Evolutionary conservation across 768 basidiomycete species (phyloP).

Genomic region (Rhodotorula graminis): DNA sequence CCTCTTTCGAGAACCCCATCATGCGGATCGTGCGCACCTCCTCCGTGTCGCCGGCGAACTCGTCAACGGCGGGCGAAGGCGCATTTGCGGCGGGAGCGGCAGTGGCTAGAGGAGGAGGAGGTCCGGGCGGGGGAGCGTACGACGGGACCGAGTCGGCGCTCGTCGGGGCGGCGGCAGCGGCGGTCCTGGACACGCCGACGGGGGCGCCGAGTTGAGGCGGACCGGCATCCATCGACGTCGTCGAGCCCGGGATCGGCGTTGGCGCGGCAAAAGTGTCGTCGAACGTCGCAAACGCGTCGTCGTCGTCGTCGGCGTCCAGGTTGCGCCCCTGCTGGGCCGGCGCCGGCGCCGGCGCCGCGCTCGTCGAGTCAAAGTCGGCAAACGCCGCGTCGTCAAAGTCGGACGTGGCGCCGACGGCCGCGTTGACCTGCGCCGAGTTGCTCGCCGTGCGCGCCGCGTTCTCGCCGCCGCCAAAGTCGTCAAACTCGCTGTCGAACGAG

Average conservation of each 20-base stretch:
- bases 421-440: not conserved
- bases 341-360: not conserved
- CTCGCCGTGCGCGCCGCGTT: not conserved
- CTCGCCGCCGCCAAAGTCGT: conserved; percentile 44
- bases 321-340: not conserved
- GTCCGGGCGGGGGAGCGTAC: conserved; percentile 44
- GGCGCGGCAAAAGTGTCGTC: conserved; percentile 18
- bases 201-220: conserved; percentile 47
- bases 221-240: conserved; percentile 30
- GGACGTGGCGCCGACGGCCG: not conserved
- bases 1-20: conserved; percentile 84
- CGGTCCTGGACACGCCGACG: conserved; percentile 47
- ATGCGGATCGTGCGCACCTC: conserved; percentile 70
- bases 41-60: conserved; percentile 59
- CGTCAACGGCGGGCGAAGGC: not conserved
- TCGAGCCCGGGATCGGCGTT: conserved; percentile 47
- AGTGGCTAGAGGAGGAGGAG: conserved; percentile 41
- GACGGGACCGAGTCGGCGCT: conserved; percentile 49
- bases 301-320: not conserved
- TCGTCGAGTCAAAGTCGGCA: conserved; percentile 39
- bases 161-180: conserved; percentile 44
- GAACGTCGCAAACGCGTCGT: conserved; percentile 47
- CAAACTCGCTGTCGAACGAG: conserved; percentile 53
- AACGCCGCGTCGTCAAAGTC: conserved; percentile 43
- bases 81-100: not conserved